A percentile compares a stretch with the other conserved stretches of the same genome.
phyloP scores from a whole-genome alignment of 192 early-diverging fungal genomes.

The Coemansia javaensis region DNA sequence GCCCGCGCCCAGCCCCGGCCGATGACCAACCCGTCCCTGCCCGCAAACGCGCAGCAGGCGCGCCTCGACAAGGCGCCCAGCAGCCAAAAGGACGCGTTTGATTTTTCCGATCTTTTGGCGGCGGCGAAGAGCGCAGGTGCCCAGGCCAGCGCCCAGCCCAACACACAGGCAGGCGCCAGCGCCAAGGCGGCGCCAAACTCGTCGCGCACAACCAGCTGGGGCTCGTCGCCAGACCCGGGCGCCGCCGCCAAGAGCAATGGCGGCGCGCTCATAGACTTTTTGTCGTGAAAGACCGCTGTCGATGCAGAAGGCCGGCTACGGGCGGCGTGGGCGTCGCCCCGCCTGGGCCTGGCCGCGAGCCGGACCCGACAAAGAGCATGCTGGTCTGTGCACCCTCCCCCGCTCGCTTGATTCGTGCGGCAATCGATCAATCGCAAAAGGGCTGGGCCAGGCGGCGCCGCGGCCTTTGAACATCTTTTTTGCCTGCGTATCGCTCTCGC shows the following conservation, averaged over 20 bases:
- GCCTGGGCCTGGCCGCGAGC: no score
- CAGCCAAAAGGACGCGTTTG: conserved; percentile 39
- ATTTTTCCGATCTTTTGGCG: conserved; percentile 41
- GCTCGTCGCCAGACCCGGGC: conserved; percentile 28
- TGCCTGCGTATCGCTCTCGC: no score
- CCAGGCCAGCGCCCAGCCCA: no score
- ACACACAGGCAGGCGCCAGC: not conserved
- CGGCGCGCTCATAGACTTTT: conserved; percentile 29
- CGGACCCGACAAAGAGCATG: no score
- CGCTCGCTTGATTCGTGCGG: no score
- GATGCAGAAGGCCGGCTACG: no score
- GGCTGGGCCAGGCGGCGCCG: no score
- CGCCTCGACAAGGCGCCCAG: conserved; percentile 12
- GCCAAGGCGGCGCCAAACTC: conserved; percentile 6
- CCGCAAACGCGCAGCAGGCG: conserved; percentile 33
- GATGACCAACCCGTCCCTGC: conserved; percentile 46
- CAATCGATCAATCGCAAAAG: no score
- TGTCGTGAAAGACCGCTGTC: no score
- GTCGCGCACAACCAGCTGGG: conserved; percentile 33
- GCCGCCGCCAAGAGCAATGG: conserved; percentile 2
- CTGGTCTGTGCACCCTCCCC: no score
- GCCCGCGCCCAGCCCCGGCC: conserved; percentile 9
- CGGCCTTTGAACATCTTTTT: no score
- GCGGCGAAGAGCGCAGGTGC: conserved; percentile 37
- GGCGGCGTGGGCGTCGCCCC: no score